Conservation (phyloP, 805 yeast species). For the Kodamaea jinghongensis region DNA sequence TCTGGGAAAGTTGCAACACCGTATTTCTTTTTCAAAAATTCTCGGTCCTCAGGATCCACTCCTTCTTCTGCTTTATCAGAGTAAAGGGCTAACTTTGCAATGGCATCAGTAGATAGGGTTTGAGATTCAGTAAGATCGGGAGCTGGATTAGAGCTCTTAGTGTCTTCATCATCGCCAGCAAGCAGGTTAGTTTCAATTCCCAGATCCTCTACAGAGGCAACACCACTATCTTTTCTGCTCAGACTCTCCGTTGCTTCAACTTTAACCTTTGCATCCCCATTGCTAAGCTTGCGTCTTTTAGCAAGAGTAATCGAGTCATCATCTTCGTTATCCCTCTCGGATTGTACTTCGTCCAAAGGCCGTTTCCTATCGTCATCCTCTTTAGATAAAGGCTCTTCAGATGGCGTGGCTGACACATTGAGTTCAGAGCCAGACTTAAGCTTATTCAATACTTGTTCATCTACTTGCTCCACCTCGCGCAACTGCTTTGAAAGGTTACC, state of each 20-base stretch:
- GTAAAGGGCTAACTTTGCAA: slow-evolving; percentile 60
- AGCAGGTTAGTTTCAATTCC: too few species aligned
- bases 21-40: slow-evolving; percentile 68
- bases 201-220: too few species aligned
- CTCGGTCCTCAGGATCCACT: slow-evolving; percentile 65
- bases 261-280: slow-evolving; percentile 1
- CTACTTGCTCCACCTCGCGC: slow-evolving; percentile 30
- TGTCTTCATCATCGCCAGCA: slow-evolving; percentile 12
- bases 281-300: slow-evolving; percentile 4
- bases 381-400: slow-evolving; percentile 2
- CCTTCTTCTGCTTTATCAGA: slow-evolving; percentile 49
- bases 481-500: slow-evolving; percentile 39
- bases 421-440: not conserved
- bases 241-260: slow-evolving; percentile 10
- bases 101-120: slow-evolving; percentile 62
- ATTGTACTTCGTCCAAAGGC: slow-evolving; percentile 6
- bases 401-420: not conserved
- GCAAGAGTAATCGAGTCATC: slow-evolving; percentile 5
- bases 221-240: slow-evolving; percentile 19
- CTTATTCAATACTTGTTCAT: slow-evolving; percentile 22
- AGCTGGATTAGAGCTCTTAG: slow-evolving; percentile 59
- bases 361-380: slow-evolving; percentile 7
- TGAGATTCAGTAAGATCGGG: slow-evolving; percentile 73
- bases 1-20: slow-evolving; percentile 92
- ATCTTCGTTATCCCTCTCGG: slow-evolving; percentile 8